A percentile compares a stretch with the other conserved stretches of the same genome.
Evolutionary conservation across 2,329 filamentous ascomycete species (phyloP).

Genomic region (Diaporthe capsici): DNA sequence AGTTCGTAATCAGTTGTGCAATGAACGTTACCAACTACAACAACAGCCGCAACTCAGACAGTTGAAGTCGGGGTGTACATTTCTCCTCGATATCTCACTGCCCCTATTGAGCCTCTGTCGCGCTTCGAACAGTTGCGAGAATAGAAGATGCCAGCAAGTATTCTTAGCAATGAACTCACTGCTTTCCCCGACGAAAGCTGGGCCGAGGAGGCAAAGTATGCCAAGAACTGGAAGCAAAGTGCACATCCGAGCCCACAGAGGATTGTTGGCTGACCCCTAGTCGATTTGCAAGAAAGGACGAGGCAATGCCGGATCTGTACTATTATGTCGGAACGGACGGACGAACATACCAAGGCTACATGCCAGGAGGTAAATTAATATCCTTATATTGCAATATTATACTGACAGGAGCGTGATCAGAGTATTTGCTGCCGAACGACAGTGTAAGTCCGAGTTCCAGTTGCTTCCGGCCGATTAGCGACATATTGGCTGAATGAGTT

Average conservation of each 20-base stretch:
- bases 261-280: neutral
- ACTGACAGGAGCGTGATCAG: neutral
- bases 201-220: neutral
- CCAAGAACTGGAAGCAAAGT: neutral
- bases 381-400: neutral
- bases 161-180: constrained; percentile 4
- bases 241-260: neutral
- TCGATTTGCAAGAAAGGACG: constrained; percentile 4
- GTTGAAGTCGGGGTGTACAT: neutral
- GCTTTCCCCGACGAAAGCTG: neutral
- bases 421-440: constrained; percentile 24
- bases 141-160: constrained; percentile 5
- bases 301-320: neutral
- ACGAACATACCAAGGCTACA: constrained; percentile 20
- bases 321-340: constrained; percentile 17
- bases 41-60: neutral
- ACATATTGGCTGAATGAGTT: neutral
- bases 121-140: neutral
- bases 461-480: no score
- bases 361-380: neutral
- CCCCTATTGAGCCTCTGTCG: neutral
- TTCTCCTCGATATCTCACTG: neutral
- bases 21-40: neutral
- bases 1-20: neutral
- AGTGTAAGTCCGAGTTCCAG: neutral